These are phyloP conservation scores for Phytophthora rubi DNA, from an alignment of 352 stramenopile genomes.

Conservation along the genomic window DNA sequence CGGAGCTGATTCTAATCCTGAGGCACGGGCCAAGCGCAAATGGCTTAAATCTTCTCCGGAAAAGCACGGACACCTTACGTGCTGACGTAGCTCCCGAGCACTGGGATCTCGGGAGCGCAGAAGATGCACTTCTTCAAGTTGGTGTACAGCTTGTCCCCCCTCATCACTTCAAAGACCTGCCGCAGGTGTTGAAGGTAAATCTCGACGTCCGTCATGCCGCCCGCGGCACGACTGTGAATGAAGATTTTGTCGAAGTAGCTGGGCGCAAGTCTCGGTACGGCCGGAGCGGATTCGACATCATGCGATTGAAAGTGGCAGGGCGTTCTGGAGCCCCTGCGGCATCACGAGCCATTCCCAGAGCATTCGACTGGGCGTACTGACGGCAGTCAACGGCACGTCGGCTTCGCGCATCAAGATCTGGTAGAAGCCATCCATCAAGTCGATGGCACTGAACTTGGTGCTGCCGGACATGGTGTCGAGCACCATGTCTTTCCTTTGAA, in stretches of 20 bases:
- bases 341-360: not conserved
- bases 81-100: not conserved
- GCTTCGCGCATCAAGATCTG: not conserved
- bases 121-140: no score
- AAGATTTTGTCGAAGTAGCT: no score
- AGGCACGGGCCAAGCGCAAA: not conserved
- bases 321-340: not conserved
- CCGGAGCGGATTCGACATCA: no score
- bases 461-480: not conserved
- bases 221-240: no score
- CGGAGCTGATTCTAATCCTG: not conserved
- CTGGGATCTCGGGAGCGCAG: not conserved
- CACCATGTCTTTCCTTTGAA: not conserved
- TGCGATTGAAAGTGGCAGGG: no score
- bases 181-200: no score
- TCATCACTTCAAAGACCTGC: no score
- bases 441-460: not conserved
- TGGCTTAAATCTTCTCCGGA: not conserved
- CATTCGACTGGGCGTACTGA: not conserved
- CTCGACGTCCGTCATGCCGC: no score
- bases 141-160: no score
- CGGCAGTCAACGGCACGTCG: not conserved
- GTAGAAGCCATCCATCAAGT: not conserved
- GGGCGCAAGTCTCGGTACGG: no score
- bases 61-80: not conserved